Base-by-base conservation (phyloP, 495 filamentous ascomycete species). In the Podospora fimiseda region DNA sequence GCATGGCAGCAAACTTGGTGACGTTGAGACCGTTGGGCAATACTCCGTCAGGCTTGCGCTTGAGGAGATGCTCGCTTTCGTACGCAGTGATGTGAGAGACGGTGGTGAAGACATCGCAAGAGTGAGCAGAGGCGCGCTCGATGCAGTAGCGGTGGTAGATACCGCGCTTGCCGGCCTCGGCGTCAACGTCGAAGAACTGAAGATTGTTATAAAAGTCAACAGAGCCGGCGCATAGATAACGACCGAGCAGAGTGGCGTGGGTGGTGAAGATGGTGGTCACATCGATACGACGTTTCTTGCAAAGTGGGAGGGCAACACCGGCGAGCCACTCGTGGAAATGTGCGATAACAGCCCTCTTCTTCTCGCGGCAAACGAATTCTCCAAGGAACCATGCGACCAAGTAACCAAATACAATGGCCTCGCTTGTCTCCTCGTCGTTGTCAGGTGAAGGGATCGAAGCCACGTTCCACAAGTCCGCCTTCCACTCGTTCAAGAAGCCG, bases 141-240 rank as follows among this genome's bases (percentile, higher is more conserved):
- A 98, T 94, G 73, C 93, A 98, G 75, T 97, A 98, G 22, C 93
- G 80, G 73, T 98, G 93, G 73, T 98, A 98, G 67, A 98, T 98
- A 37, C 93, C 93, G 55, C 93, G 88, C 75, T 96, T 96, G 30
- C 93, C 93, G 36, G 93, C 93, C 67, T 98, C 94, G 2, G 90
- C 85, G 66, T 98, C 93, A 18, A 95, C 89, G 65, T 98, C 92
- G 63, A 98, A 98, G 72, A 84, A 85, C 68, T 96, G 93, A 16
- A 98, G 85, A 66, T 97, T 96, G 75, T 98, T 98, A 77, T 98
- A 98, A 70, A 98, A 98, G 68, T 98, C 93, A 22, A 97, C 93
- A 2, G 89, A 95, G 27, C 93, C 93, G 37, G 93, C 93, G 62
- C 93, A 98, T 40, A 98, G 86, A 62, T 98, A 98, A 46, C 93